A percentile compares a stretch with the other conserved stretches of the same genome.
These are phyloP conservation scores for Durusdinium trenchii DNA, from an alignment of 73 alveolate species.

Conservation along the genomic window DNA sequence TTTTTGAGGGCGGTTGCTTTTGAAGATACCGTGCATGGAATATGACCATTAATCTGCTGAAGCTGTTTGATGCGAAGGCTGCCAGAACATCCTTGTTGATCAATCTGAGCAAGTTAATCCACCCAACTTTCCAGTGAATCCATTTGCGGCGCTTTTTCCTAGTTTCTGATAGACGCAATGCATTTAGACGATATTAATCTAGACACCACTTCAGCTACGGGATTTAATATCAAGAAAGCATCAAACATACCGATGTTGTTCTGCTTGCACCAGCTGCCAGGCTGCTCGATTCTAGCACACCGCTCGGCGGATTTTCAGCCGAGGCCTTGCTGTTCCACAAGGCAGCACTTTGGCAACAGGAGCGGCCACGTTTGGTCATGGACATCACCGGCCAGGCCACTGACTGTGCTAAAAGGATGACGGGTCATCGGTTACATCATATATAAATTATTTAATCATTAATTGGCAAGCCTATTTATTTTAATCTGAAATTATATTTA, in stretches of 20 bases:
- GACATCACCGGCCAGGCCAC: constrained; percentile 83
- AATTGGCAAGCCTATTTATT: too few relatives aligned
- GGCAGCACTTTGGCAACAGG: constrained; percentile 58
- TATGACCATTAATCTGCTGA: too few relatives aligned
- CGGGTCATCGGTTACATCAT: too few relatives aligned
- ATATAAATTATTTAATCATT: too few relatives aligned
- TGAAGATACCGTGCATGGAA: too few relatives aligned
- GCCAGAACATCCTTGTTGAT: too few relatives aligned
- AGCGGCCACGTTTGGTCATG: constrained; percentile 87
- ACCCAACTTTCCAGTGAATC: neutral
- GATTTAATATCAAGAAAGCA: neutral
- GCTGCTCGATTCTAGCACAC: neutral
- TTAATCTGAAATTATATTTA: too few relatives aligned
- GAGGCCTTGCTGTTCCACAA: constrained; percentile 74
- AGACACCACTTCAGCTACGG: neutral
- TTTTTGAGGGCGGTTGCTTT: too few relatives aligned
- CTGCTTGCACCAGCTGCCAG: neutral
- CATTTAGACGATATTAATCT: neutral
- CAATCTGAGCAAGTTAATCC: too few relatives aligned
- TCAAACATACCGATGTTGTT: neutral
- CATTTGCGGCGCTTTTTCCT: neutral
- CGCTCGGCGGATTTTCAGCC: too few relatives aligned
- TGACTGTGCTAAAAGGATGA: too few relatives aligned
- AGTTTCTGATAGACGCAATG: neutral
- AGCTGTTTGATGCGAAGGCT: too few relatives aligned